Evolutionary conservation across 176 grass and related monocot species (phyloP).

Genomic region (Eleusine coracana): DNA sequence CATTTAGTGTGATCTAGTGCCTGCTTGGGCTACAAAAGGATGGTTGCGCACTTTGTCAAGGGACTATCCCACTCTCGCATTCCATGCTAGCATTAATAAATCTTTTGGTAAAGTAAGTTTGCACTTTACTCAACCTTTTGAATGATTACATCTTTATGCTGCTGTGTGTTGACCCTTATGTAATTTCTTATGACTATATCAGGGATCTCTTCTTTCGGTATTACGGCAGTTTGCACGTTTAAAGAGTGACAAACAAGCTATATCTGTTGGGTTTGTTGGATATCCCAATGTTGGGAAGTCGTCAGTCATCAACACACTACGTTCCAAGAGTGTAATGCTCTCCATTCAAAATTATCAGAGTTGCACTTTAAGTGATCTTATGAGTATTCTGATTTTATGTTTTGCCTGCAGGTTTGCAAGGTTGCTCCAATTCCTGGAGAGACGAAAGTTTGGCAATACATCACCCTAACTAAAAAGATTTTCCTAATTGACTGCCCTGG

Average conservation of each 20-base stretch:
- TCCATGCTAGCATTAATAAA: slow-evolving; percentile 92
- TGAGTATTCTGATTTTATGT: slow-evolving; percentile 24
- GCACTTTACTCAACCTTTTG: slow-evolving; percentile 13
- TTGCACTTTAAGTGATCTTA: slow-evolving; percentile 23
- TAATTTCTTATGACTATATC: not conserved
- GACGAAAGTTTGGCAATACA: slow-evolving; percentile 99
- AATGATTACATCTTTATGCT: not conserved
- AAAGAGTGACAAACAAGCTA: slow-evolving; percentile 96
- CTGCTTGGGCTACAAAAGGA: slow-evolving; percentile 98
- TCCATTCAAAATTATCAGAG: slow-evolving; percentile 15
- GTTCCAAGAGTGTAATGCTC: slow-evolving; percentile 85
- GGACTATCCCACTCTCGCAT: slow-evolving; percentile 92
- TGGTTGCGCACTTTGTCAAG: slow-evolving; percentile 77
- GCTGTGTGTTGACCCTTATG: not conserved
- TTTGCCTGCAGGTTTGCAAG: slow-evolving; percentile 83
- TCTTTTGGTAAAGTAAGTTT: slow-evolving; percentile 92
- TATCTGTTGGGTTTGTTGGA: slow-evolving; percentile 97
- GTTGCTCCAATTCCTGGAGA: slow-evolving; percentile 97
- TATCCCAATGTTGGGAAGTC: slow-evolving; percentile 99
- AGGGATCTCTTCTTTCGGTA: slow-evolving; percentile 98
- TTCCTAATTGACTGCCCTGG: slow-evolving; percentile 98
- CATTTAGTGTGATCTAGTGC: slow-evolving; percentile 88
- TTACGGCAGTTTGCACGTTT: slow-evolving; percentile 85
- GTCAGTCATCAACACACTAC: slow-evolving; percentile 97
- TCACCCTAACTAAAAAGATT: slow-evolving; percentile 93